phyloP scores from a whole-genome alignment of 2,329 filamentous ascomycete species.

The Colletotrichum abscissum region DNA sequence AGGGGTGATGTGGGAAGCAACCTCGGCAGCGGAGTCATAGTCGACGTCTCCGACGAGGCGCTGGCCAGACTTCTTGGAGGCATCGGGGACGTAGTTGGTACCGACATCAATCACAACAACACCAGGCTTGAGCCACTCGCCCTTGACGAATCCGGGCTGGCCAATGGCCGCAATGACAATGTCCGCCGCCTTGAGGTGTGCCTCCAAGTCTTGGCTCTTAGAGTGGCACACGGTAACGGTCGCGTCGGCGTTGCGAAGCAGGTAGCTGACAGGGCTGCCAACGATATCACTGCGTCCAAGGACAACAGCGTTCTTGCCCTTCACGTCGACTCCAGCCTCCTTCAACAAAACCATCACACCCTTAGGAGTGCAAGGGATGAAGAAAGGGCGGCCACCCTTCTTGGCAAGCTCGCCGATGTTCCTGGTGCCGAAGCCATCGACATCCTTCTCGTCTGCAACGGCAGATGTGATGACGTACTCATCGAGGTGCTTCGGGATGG shows the following conservation, averaged over 20 bases:
- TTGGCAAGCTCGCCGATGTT: constrained; percentile 99
- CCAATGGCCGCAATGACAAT: constrained; percentile 94
- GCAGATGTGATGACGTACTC: constrained; percentile 92
- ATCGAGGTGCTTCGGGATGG: constrained; percentile 87
- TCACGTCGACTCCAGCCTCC: constrained; percentile 84
- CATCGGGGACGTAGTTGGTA: constrained; percentile 93
- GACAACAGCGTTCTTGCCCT: constrained; percentile 94
- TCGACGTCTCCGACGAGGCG: constrained; percentile 96
- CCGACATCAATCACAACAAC: constrained; percentile 98
- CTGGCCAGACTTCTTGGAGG: constrained; percentile 90
- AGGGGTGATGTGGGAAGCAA: constrained; percentile 93
- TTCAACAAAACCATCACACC: constrained; percentile 94
- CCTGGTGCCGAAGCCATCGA: constrained; percentile 92
- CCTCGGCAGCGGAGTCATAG: constrained; percentile 83
- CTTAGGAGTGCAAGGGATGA: constrained; percentile 95
- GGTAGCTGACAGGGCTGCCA: constrained; percentile 94
- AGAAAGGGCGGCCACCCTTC: constrained; percentile 88
- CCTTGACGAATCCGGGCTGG: constrained; percentile 87
- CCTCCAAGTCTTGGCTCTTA: constrained; percentile 78
- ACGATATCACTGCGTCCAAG: constrained; percentile 97
- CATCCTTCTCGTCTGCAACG: constrained; percentile 94
- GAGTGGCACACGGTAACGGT: constrained; percentile 98
- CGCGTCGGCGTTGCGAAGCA: constrained; percentile 94
- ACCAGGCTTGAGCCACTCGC: constrained; percentile 94
- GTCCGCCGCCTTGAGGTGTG: constrained; percentile 85